Percentiles rank a stretch among this genome's conserved stretches.
phyloP scores from a whole-genome alignment of 140 eudicot species.

The Erigeron philadelphicus region DNA sequence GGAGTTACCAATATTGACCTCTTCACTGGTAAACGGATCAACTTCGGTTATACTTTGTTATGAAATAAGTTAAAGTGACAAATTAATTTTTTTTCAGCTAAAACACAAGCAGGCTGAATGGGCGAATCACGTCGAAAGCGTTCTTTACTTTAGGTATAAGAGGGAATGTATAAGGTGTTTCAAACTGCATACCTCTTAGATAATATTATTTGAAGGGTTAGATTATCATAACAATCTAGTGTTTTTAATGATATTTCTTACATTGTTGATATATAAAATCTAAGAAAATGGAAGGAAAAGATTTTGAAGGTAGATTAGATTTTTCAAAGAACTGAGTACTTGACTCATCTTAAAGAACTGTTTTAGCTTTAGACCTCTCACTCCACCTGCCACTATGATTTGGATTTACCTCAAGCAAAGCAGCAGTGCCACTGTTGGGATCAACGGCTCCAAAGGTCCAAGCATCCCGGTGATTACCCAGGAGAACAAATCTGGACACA shows the following conservation, averaged over 20 bases:
- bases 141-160: no score
- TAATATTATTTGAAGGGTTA: neutral
- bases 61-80: no score
- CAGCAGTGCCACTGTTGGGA: conserved; percentile 93
- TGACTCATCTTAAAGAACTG: neutral
- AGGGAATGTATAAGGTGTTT: neutral
- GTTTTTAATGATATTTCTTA: neutral
- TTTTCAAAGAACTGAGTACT: no score
- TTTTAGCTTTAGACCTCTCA: neutral
- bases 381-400: neutral
- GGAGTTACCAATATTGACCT: no score
- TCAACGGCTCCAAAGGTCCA: conserved; percentile 95
- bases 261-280: neutral
- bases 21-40: no score
- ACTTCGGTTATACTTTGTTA: no score
- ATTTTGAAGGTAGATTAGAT: conserved; percentile 6
- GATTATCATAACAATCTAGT: neutral
- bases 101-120: neutral
- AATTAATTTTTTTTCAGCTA: no score
- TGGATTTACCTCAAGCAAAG: conserved; percentile 63
- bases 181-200: neutral
- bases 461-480: conserved; percentile 90
- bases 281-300: neutral
- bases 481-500: conserved; percentile 50
- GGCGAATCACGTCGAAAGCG: neutral